Conservation (phyloP, 768 basidiomycete genomes). For the Suillus sp. region DNA sequence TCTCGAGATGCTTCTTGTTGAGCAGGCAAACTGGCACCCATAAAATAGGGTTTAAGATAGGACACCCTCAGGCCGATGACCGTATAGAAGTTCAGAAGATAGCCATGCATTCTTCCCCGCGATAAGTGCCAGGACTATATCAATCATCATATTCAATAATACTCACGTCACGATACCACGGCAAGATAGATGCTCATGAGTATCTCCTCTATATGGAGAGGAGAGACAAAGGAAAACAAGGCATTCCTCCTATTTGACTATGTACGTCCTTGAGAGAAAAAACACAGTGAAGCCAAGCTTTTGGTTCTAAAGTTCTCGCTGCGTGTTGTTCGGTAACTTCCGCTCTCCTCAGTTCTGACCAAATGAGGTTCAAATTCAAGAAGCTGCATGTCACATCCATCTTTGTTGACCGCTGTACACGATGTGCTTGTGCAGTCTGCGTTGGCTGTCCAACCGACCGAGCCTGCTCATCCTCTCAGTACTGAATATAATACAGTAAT, state of each 20-base stretch:
- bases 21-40: neutral
- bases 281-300: too few relatives aligned
- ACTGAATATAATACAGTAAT: constrained; percentile 21
- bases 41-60: neutral
- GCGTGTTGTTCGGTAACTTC: neutral
- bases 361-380: neutral
- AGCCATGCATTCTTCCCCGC: neutral
- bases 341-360: neutral
- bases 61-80: neutral
- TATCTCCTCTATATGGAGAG: neutral
- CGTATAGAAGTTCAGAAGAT: neutral
- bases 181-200: neutral
- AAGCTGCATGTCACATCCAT: constrained; percentile 20
- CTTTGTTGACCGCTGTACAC: constrained; percentile 30
- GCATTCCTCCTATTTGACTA: neutral
- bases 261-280: neutral
- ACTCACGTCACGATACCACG: neutral
- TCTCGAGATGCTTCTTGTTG: neutral
- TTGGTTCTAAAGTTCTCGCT: neutral
- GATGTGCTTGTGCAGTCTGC: constrained; percentile 32
- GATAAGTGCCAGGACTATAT: neutral
- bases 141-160: neutral
- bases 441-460: constrained; percentile 22
- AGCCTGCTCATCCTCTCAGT: constrained; percentile 30
- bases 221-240: neutral